Conservation (phyloP, 202 grass and related monocot genomes). For the Bolboschoenoplectus hybrid region DNA sequence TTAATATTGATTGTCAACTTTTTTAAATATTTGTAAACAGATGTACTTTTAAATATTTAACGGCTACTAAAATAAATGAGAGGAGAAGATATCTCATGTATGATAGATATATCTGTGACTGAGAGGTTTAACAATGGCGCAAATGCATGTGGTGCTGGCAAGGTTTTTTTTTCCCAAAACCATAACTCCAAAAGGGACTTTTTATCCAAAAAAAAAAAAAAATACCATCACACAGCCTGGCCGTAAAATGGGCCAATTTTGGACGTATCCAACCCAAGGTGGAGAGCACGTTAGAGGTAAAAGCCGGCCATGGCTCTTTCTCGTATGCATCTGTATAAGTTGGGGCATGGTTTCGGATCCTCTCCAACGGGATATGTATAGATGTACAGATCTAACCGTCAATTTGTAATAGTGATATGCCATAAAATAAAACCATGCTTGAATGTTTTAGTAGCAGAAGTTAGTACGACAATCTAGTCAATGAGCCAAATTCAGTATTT, state of each 20-base stretch:
- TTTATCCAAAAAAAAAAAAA: neutral
- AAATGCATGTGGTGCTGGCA: constrained; percentile 3
- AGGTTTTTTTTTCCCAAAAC: neutral
- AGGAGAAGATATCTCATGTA: neutral
- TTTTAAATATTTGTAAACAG: neutral
- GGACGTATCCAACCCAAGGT: constrained; percentile 1
- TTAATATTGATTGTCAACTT: neutral
- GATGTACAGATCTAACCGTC: neutral
- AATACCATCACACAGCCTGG: constrained; percentile 27
- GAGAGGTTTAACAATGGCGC: neutral
- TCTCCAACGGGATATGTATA: neutral
- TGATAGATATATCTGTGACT: neutral
- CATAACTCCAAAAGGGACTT: neutral
- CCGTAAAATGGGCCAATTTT: constrained; percentile 15
- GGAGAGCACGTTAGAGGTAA: constrained; percentile 22
- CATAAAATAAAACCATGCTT: neutral
- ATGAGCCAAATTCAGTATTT: neutral
- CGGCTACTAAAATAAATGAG: constrained; percentile 14
- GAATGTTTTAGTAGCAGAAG: neutral
- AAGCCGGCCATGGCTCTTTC: neutral
- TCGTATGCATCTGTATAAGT: neutral
- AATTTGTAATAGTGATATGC: neutral
- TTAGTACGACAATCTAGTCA: neutral
- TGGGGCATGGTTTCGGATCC: neutral
- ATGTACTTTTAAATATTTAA: neutral